phyloP scores from a whole-genome alignment of 306 rosid species.

The Pyrus betulifolia region DNA sequence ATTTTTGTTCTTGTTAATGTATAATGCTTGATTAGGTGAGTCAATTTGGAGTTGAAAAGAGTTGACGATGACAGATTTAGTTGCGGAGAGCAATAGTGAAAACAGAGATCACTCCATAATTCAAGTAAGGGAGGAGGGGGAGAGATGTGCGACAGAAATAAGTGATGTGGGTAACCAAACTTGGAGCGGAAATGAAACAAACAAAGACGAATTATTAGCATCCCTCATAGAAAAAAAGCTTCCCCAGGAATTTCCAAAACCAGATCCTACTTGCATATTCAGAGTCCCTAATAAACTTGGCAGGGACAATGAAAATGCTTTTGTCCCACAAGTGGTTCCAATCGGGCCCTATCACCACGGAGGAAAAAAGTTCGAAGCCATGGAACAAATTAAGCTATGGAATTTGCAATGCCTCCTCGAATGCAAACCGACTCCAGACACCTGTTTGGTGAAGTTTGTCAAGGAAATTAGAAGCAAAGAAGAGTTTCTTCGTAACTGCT shows the following conservation, averaged over 20 bases:
- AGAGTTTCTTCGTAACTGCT: not conserved
- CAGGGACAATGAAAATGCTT: no score
- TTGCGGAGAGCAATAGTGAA: accelerated
- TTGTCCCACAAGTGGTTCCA: not conserved
- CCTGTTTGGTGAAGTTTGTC: not conserved
- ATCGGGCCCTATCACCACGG: not conserved
- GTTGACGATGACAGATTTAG: not conserved
- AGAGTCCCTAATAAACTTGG: not conserved
- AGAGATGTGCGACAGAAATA: not conserved
- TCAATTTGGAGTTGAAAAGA: not conserved
- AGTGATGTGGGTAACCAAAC: not conserved
- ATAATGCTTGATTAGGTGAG: not conserved
- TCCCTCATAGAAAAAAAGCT: not conserved
- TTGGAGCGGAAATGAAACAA: not conserved
- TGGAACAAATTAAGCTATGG: not conserved
- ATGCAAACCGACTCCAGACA: not conserved
- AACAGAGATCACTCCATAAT: accelerated
- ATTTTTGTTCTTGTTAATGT: not conserved
- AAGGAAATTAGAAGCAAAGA: not conserved
- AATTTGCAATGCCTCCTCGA: not conserved
- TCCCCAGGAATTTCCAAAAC: not conserved
- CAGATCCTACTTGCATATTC: not conserved
- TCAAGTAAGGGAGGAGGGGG: not conserved
- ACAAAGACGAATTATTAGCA: accelerated
- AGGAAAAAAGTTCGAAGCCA: not conserved